phyloP scores from a whole-genome alignment of 2,329 filamentous ascomycete species.

The Phaeosphaeria sp. region DNA sequence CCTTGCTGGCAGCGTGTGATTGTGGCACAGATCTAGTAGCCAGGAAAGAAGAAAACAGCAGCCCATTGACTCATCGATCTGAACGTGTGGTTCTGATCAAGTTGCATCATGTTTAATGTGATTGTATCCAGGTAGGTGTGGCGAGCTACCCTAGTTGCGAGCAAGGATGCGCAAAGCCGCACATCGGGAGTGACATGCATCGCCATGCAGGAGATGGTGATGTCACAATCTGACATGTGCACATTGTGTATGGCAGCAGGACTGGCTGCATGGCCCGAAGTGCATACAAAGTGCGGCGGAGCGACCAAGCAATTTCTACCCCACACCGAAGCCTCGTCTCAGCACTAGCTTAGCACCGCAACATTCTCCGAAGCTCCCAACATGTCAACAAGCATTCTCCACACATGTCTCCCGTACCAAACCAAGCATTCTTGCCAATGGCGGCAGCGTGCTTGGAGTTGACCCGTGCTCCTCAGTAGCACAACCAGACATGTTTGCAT shows the following conservation, averaged over 20 bases:
- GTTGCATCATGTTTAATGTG: neutral
- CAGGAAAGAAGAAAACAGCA: neutral
- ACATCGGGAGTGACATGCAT: neutral
- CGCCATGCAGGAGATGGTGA: neutral
- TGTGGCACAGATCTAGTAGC: slow-evolving; percentile 1
- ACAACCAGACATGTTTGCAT: neutral
- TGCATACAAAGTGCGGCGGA: slow-evolving; percentile 10
- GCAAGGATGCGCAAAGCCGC: slow-evolving; percentile 7
- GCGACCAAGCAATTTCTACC: neutral
- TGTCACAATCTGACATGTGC: neutral
- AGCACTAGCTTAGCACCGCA: slow-evolving; percentile 2
- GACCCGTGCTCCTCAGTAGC: neutral
- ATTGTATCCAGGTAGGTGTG: neutral
- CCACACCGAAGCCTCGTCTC: neutral
- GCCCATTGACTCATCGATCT: neutral
- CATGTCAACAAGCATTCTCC: slow-evolving; percentile 20
- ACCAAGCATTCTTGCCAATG: slow-evolving; percentile 1
- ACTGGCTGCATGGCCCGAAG: neutral
- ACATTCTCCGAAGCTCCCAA: slow-evolving; percentile 13
- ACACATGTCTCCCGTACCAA: neutral
- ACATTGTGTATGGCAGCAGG: neutral
- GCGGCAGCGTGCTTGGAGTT: neutral
- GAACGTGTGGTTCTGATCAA: neutral
- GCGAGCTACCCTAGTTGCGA: neutral
- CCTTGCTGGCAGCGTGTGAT: neutral